phyloP scores from a whole-genome alignment of 345 rosid genomes.

The Anastatica hierochuntica region DNA sequence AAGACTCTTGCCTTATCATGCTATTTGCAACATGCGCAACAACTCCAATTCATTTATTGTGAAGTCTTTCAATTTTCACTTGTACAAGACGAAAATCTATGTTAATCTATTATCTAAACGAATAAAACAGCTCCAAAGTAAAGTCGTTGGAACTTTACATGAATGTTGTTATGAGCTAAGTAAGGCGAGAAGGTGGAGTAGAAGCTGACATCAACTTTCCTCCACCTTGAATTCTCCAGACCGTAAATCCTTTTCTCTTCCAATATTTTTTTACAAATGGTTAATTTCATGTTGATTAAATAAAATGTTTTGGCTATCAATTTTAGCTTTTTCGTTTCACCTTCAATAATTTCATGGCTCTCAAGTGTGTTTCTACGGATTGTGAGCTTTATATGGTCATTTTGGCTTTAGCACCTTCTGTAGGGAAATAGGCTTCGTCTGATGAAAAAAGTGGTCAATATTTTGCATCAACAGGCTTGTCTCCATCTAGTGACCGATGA shows the following conservation, averaged over 20 bases:
- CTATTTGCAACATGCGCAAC: slow-evolving; percentile 91
- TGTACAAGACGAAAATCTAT: slow-evolving; percentile 16
- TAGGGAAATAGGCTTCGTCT: slow-evolving; percentile 76
- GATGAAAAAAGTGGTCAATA: slow-evolving; percentile 79
- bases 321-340: slow-evolving; percentile 24
- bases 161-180: slow-evolving; percentile 92
- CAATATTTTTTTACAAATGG: background rate
- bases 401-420: slow-evolving; percentile 83
- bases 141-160: slow-evolving; percentile 29
- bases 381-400: slow-evolving; percentile 80
- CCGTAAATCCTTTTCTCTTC: slow-evolving; percentile 95
- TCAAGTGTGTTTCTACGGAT: slow-evolving; percentile 48
- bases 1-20: slow-evolving; percentile 67
- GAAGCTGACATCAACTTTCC: slow-evolving; percentile 92
- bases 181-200: slow-evolving; percentile 90
- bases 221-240: slow-evolving; percentile 86
- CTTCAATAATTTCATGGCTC: slow-evolving; percentile 85
- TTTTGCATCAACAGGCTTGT: slow-evolving; percentile 88
- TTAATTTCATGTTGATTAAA: background rate
- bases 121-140: background rate
- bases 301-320: background rate
- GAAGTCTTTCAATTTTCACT: slow-evolving; percentile 84
- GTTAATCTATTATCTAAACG: background rate
- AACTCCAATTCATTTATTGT: slow-evolving; percentile 86
- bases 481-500: slow-evolving; percentile 75